These are phyloP conservation scores for Pythium dissimile DNA, from an alignment of 352 stramenopile genomes.

Conservation along the genomic window DNA sequence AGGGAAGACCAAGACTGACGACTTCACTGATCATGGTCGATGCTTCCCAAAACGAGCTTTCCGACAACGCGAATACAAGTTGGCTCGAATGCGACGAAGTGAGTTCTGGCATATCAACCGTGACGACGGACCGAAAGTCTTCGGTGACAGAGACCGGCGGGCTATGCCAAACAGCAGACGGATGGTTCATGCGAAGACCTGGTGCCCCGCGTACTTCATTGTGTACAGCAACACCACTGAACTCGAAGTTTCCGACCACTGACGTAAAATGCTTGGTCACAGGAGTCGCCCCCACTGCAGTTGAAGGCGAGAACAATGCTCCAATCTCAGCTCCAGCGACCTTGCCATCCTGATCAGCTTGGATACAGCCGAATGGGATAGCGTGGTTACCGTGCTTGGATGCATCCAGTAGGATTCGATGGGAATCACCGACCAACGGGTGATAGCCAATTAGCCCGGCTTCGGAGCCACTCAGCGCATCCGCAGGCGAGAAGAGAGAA, in stretches of 20 bases:
- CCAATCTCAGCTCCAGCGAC: background rate
- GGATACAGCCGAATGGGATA: constrained; percentile 39
- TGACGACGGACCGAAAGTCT: constrained; percentile 53
- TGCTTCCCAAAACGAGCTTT: constrained; percentile 69
- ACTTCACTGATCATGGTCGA: constrained; percentile 46
- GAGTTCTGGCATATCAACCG: constrained; percentile 22
- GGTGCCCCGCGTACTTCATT: constrained; percentile 19
- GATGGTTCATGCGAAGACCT: constrained; percentile 18
- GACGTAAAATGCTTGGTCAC: constrained; percentile 19
- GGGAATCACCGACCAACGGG: constrained; percentile 58
- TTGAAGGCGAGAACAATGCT: constrained; percentile 3
- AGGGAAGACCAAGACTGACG: background rate
- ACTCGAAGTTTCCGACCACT: constrained; percentile 18
- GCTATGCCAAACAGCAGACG: constrained; percentile 40
- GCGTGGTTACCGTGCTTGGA: constrained; percentile 76
- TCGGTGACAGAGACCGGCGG: constrained; percentile 29
- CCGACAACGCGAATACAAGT: constrained; percentile 59
- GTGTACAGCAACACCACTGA: constrained; percentile 14
- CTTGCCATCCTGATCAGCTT: no score
- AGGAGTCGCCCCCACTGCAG: constrained; percentile 7
- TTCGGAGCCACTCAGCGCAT: constrained; percentile 32
- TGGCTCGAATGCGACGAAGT: constrained; percentile 2
- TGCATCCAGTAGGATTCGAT: constrained; percentile 63
- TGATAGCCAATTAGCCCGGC: constrained; percentile 70
- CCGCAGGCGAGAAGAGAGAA: constrained; percentile 4